These are phyloP conservation scores for Ophiostoma tasmaniense DNA, from an alignment of 2,329 filamentous ascomycete genomes.

Conservation along the genomic window DNA sequence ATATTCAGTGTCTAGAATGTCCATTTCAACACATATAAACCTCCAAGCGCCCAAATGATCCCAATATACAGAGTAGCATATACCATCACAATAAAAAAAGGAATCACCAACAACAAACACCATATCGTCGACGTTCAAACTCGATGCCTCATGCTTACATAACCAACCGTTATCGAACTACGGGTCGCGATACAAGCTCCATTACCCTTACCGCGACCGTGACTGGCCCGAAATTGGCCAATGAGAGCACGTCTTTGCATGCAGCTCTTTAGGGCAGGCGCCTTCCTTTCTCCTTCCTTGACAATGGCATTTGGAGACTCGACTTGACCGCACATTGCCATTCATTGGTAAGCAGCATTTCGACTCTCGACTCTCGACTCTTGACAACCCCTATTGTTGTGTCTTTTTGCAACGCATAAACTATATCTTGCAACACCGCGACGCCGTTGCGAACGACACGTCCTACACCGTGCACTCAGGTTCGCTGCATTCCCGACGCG, in stretches of 20 bases:
- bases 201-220: background rate
- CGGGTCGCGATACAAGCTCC: background rate
- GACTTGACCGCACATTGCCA: conserved; percentile 1
- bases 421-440: background rate
- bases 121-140: background rate
- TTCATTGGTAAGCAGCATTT: background rate
- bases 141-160: background rate
- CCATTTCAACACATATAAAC: too few species aligned
- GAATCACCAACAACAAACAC: too few species aligned
- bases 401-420: background rate
- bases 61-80: too few species aligned
- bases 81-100: too few species aligned
- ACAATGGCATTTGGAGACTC: background rate
- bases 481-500: background rate
- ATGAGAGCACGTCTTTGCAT: conserved; percentile 2
- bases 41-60: too few species aligned
- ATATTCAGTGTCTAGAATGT: too few species aligned
- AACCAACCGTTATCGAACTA: background rate
- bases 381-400: background rate
- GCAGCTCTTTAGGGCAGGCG: conserved; percentile 8
- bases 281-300: background rate
- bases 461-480: background rate
- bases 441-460: background rate
- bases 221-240: conserved; percentile 3
- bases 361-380: too few species aligned